Evolutionary conservation across 306 rosid species (phyloP), one percentile per base, ranked within the genome.

Genomic region (Quercus robur): DNA sequence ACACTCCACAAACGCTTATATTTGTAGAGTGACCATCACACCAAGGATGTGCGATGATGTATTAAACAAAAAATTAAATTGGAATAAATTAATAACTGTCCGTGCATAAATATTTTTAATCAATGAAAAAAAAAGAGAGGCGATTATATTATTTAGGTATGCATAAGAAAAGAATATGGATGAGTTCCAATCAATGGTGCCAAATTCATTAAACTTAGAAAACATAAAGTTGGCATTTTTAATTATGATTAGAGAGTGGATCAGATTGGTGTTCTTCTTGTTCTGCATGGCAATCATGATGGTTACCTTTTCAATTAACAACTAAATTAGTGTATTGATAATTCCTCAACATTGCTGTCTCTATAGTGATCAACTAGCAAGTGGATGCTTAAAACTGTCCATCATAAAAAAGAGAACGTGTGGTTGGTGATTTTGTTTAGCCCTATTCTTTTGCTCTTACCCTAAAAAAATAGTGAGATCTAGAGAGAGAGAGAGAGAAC

Each of bases 221-320:
- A 35, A 67, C 1, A 18, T 3, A 11, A 3, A 19, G 12, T 17
- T 31, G 19, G 26, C 17, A 33, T 33, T 35, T 67, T 18, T 35
- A 67, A 67, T 63, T 26, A 15, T 28, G 31, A 23, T 61, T 15
- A 21, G 35, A 59, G 66, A 63, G 38, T 63, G 70, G 38, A 41
- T 41, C 46, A 14, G 6, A 18, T 67, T 67, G 15, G 5, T 25
- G n/a, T 44, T 35, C 49, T 19, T 31, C 2, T 41, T 41, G 46
- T 19, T 67, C 7, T 67, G 71, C 71, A 35, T 67, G 71, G 52
- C 71, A 67, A 67, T 66, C 25, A 67, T 68, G 72, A 19, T 68
- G 11, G 25, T 17, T 68, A 68, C 13, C 52, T 68, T 68, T 68
- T 35, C 51, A 68, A 68, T 68, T 67, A 67, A 67, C 6, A 67